phyloP scores from a whole-genome alignment of 2,329 filamentous ascomycete genomes.

The Xylariomycetidae sp. region DNA sequence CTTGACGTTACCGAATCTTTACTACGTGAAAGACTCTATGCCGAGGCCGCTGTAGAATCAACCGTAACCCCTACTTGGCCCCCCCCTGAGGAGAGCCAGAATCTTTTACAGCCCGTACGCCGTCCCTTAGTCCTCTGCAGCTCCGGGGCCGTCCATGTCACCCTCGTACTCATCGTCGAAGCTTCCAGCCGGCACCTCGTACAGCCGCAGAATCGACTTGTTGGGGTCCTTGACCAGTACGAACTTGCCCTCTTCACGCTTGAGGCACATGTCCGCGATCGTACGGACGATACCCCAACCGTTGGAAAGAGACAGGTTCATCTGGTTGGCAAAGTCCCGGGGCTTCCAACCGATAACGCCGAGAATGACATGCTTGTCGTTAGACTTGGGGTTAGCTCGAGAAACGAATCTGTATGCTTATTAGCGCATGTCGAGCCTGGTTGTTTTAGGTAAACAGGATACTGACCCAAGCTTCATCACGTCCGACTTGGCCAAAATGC shows the following conservation, averaged over 20 bases:
- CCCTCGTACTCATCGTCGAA: conserved; percentile 89
- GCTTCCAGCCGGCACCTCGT: conserved; percentile 79
- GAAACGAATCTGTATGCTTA: conserved; percentile 71
- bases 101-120: too few species aligned
- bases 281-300: conserved; percentile 99
- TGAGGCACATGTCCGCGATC: conserved; percentile 88
- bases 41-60: too few species aligned
- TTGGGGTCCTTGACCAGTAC: conserved; percentile 88
- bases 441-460: conserved; percentile 4
- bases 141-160: conserved; percentile 49
- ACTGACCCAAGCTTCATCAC: conserved; percentile 94
- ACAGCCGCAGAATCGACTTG: conserved; percentile 89
- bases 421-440: conserved; percentile 8
- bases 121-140: conserved; percentile 25
- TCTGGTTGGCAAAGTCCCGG: conserved; percentile 91
- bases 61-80: too few species aligned
- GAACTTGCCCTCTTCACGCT: conserved; percentile 73
- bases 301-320: conserved; percentile 95
- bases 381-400: conserved; percentile 83
- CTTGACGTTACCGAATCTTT: too few species aligned
- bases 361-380: conserved; percentile 90
- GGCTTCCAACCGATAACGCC: conserved; percentile 98
- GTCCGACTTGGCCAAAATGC: conserved; percentile 94
- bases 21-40: too few species aligned
- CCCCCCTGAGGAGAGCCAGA: too few species aligned